Evolutionary conservation across 371 early-diverging fungal genomes (phyloP).

Genomic region (Mortierella sp.): DNA sequence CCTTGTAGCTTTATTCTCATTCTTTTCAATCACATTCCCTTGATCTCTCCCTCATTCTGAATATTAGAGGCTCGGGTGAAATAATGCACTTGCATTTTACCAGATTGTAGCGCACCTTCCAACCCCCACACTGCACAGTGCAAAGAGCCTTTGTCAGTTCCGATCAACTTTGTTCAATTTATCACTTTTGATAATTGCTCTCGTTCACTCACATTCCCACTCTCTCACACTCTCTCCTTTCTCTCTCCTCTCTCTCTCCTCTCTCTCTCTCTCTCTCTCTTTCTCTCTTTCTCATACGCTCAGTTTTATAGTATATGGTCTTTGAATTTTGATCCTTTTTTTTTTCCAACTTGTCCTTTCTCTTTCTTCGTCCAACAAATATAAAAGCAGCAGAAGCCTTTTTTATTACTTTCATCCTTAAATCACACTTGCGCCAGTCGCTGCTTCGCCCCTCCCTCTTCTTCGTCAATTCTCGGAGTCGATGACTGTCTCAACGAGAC

Average conservation of each 20-base stretch:
- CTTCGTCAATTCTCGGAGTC: slow-evolving; percentile 1
- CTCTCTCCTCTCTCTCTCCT: not conserved
- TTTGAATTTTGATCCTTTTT: no score
- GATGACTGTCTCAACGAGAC: slow-evolving; percentile 23
- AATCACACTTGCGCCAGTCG: no score
- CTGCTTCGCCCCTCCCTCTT: not conserved
- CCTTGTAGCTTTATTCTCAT: not conserved
- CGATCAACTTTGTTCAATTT: no score
- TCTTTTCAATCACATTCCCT: no score
- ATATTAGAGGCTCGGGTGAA: no score
- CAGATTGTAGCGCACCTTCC: no score
- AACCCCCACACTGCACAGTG: not conserved
- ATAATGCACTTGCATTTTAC: not conserved
- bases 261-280: slow-evolving; percentile 1
- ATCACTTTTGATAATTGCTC: not conserved
- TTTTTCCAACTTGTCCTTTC: no score
- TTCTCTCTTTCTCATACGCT: slow-evolving; percentile 1
- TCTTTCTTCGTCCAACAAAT: no score
- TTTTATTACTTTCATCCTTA: no score
- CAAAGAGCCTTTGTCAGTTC: no score
- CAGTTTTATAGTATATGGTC: not conserved
- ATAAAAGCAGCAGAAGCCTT: no score
- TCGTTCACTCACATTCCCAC: not conserved
- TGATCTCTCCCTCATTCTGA: no score
- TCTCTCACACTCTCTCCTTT: not conserved